These are phyloP conservation scores for Porodaedalea pini DNA, from an alignment of 1,284 basidiomycete genomes.

Conservation along the genomic window DNA sequence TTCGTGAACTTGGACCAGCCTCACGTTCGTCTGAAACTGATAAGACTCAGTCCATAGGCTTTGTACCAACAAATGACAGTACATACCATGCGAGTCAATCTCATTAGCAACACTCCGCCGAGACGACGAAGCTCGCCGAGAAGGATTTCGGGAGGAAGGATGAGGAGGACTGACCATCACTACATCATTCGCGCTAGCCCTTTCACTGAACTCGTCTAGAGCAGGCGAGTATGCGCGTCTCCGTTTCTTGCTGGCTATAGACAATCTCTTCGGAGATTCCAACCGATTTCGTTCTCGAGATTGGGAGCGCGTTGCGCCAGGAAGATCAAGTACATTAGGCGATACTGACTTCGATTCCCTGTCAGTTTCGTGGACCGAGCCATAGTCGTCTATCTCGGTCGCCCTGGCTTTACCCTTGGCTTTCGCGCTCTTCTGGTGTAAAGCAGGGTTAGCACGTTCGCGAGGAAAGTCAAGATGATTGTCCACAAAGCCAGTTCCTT, in stretches of 20 bases:
- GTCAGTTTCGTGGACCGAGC: neutral
- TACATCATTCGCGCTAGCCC: no score
- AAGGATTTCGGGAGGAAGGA: neutral
- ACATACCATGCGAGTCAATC: slow-evolving; percentile 2
- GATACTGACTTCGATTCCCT: neutral
- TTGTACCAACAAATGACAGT: neutral
- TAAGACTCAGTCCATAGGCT: neutral
- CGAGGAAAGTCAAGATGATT: neutral
- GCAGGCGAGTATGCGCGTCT: slow-evolving; percentile 3
- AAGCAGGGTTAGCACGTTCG: neutral
- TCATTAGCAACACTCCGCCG: neutral
- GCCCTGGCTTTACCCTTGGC: slow-evolving; percentile 9
- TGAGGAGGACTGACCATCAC: neutral
- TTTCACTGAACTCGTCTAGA: neutral
- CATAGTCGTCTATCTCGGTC: neutral
- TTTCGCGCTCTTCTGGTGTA: neutral
- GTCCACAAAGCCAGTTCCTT: neutral
- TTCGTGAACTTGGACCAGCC: neutral
- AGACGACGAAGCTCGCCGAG: neutral
- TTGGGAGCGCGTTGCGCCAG: neutral
- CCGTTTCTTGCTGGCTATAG: slow-evolving; percentile 1
- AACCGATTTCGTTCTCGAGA: neutral
- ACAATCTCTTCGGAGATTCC: neutral
- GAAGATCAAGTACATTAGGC: neutral
- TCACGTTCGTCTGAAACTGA: slow-evolving; percentile 1